These are phyloP conservation scores for Coleophoma crateriformis DNA, from an alignment of 2,329 filamentous ascomycete genomes.

Conservation along the genomic window DNA sequence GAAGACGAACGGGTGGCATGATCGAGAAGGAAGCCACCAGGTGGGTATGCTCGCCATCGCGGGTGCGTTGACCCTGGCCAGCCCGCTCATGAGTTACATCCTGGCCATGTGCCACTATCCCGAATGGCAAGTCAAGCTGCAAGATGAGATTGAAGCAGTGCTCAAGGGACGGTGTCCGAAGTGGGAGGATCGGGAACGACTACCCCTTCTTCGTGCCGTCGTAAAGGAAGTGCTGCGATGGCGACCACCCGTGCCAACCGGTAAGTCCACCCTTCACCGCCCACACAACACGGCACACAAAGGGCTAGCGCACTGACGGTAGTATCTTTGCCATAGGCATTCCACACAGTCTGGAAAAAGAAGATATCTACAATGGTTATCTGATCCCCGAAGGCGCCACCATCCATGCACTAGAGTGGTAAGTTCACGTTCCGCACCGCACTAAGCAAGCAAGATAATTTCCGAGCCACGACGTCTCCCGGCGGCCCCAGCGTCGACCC, in stretches of 20 bases:
- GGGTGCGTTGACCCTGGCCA: slow-evolving; percentile 18
- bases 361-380: slow-evolving; percentile 49
- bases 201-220: slow-evolving; percentile 25
- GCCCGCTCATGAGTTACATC: slow-evolving; percentile 7
- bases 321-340: slow-evolving; percentile 29
- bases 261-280: slow-evolving; percentile 21
- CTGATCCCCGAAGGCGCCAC: slow-evolving; percentile 48
- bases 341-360: slow-evolving; percentile 44
- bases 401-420: slow-evolving; percentile 48
- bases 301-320: no score
- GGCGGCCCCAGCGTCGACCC: not conserved
- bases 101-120: slow-evolving; percentile 8
- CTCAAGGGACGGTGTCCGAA: slow-evolving; percentile 4
- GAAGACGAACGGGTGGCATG: slow-evolving; percentile 21
- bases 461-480: not conserved
- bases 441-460: not conserved
- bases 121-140: slow-evolving; percentile 3
- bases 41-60: slow-evolving; percentile 44
- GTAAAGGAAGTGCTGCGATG: slow-evolving; percentile 26
- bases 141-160: slow-evolving; percentile 7
- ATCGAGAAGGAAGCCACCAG: slow-evolving; percentile 35
- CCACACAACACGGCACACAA: no score
- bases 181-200: slow-evolving; percentile 23
- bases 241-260: slow-evolving; percentile 47
- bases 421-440: slow-evolving; percentile 11